phyloP scores from a whole-genome alignment of 2,329 filamentous ascomycete species.

The Cladosporium colombiae region DNA sequence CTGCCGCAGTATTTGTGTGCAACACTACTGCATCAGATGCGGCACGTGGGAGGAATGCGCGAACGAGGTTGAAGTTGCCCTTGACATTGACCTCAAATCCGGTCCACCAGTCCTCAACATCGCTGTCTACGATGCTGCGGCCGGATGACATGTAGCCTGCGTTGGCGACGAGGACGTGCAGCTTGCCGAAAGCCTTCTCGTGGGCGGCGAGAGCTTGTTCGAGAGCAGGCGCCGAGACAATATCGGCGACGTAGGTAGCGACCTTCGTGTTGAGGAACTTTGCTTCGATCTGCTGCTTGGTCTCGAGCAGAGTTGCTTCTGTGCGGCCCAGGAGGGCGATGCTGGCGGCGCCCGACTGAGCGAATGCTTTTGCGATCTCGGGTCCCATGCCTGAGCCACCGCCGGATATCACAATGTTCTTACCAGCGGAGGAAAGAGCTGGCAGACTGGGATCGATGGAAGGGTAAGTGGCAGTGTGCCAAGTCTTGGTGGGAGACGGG shows the following conservation, averaged over 20 bases:
- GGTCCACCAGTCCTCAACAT: slow-evolving; percentile 12
- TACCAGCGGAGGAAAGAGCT: slow-evolving; percentile 44
- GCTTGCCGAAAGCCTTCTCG: neutral
- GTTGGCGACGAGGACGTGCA: slow-evolving; percentile 22
- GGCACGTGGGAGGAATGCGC: slow-evolving; percentile 21
- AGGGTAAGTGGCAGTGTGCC: slow-evolving; percentile 39
- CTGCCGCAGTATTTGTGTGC: slow-evolving; percentile 17
- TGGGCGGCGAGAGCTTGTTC: slow-evolving; percentile 11
- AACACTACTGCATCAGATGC: slow-evolving; percentile 18
- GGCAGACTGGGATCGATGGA: slow-evolving; percentile 44
- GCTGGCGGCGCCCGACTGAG: slow-evolving; percentile 20
- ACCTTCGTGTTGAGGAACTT: slow-evolving; percentile 10
- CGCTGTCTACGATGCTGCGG: slow-evolving; percentile 2
- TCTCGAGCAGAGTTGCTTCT: slow-evolving; percentile 3
- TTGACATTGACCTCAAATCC: slow-evolving; percentile 22
- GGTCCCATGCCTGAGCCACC: slow-evolving; percentile 24
- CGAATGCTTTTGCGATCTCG: slow-evolving; percentile 22
- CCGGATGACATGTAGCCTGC: slow-evolving; percentile 9
- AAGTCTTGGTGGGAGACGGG: slow-evolving; percentile 40
- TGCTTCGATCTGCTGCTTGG: slow-evolving; percentile 21
- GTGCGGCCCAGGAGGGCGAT: slow-evolving; percentile 24
- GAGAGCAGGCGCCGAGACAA: slow-evolving; percentile 14
- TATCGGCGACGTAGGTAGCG: slow-evolving; percentile 24
- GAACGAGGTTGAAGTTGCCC: slow-evolving; percentile 20
- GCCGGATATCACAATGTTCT: slow-evolving; percentile 39